These are phyloP conservation scores for Cryptococcus deneoformans DNA, from an alignment of 1,284 basidiomycete genomes.

Conservation along the genomic window DNA sequence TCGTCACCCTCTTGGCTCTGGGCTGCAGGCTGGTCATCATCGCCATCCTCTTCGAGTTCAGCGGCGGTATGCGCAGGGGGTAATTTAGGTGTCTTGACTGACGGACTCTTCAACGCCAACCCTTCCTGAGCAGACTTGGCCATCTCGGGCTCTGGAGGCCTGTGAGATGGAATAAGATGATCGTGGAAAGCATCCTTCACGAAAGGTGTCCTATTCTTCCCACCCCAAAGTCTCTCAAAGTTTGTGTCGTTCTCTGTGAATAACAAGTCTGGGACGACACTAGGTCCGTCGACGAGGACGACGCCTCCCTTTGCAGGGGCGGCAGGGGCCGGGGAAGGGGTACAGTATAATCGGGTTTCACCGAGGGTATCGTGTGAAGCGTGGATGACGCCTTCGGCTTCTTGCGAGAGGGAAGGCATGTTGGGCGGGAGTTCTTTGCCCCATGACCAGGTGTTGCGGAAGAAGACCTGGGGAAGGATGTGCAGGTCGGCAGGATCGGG, in stretches of 20 bases:
- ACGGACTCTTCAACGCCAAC: constrained; percentile 22
- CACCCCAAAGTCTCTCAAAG: constrained; percentile 83
- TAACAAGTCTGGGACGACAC: constrained; percentile 74
- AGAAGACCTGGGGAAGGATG: constrained; percentile 93
- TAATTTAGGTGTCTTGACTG: constrained; percentile 27
- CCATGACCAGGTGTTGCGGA: constrained; percentile 99
- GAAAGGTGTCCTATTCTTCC: constrained; percentile 74
- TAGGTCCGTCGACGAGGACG: constrained; percentile 60
- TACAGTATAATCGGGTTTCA: constrained; percentile 79
- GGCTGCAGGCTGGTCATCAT: constrained; percentile 26
- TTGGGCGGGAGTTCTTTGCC: constrained; percentile 72
- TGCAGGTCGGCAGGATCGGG: constrained; percentile 95
- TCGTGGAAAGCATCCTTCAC: constrained; percentile 99
- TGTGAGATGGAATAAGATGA: constrained; percentile 83
- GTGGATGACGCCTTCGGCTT: constrained; percentile 60
- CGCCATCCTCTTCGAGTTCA: constrained; percentile 18
- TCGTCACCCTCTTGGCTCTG: constrained; percentile 38
- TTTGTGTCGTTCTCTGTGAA: constrained; percentile 99
- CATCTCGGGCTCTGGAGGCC: constrained; percentile 54
- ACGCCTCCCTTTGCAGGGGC: constrained; percentile 61
- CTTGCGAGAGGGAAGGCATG: constrained; percentile 61
- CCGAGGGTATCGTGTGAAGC: constrained; percentile 71
- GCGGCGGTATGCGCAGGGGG: constrained; percentile 20
- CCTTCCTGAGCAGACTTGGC: constrained; percentile 14
- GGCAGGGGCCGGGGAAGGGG: constrained; percentile 88